Evolutionary conservation across 306 rosid species (phyloP), one percentile per base, ranked within the genome.

Genomic region (Rosa multiflora): DNA sequence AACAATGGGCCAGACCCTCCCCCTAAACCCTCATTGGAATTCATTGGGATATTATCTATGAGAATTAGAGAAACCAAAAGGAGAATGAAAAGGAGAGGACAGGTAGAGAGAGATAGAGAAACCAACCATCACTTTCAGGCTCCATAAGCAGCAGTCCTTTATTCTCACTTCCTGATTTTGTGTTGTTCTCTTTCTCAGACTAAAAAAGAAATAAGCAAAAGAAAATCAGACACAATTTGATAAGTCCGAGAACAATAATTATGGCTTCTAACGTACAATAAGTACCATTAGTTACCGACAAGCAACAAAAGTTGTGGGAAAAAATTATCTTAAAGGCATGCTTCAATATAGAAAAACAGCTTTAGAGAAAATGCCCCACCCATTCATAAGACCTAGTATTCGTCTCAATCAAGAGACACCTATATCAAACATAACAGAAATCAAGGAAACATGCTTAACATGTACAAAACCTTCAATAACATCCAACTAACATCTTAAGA

Each of bases 111-210:
- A 23, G 20, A 63, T 14, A 29, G 69, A 51, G 29, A 35, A 29
- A 51, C 46, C 7, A 4, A 72, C 76, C 76, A 51, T 7, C 63
- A 40, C 40, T 74, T 11, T 1, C 69, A 29, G 69, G 69, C 56
- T 23, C 74, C 23, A n/a, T 69, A 56, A 40, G 40, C 53, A 53
- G 71, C 82, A 35, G 5, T 73, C 20, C 15, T 56, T 40, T 63
- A 2, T 42, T 26, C 37, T 17, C 35, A 4, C 68, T 39, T 63
- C 69, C 43, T 74, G 40, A 18, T 55, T 39, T 74, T 39, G 77
- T 18, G 10, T 13, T 74, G 21, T 74, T 74, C 21, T 74, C 77
- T 40, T 74, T 56, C 77, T 74, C 77, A n/a, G 42, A 40, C 77
- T 74, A 21, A 74, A 55, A 58, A 74, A 55, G 51, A 14, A 53